Conservation (phyloP, 768 basidiomycete genomes). For the Cystobasidium ongulense region DNA sequence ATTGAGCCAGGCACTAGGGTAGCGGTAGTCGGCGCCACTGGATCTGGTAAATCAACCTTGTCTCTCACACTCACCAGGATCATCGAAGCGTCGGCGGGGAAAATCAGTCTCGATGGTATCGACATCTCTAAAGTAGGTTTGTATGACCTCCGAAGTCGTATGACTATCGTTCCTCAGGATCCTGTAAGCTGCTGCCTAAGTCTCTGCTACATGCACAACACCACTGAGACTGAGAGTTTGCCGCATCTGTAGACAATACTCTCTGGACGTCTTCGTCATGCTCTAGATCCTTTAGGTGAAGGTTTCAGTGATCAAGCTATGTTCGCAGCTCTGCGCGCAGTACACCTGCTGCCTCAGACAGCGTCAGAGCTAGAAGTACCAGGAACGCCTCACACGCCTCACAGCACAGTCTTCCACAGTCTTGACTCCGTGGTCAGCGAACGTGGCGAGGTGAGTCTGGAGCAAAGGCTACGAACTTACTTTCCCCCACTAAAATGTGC, state of each 20-base stretch:
- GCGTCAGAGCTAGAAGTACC: background rate
- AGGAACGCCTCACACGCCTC: background rate
- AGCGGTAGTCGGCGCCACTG: constrained; percentile 21
- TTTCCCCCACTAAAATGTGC: background rate
- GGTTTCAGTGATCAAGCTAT: background rate
- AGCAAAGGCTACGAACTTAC: background rate
- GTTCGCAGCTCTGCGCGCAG: background rate
- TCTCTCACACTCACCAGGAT: constrained; percentile 49
- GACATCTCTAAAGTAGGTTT: constrained; percentile 52
- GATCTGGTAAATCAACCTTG: constrained; percentile 42
- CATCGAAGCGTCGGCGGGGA: constrained; percentile 45
- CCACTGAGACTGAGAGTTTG: background rate
- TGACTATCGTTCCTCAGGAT: background rate
- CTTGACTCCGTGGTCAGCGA: constrained; percentile 2
- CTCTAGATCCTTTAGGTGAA: constrained; percentile 23
- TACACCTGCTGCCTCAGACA: background rate
- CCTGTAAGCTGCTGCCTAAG: background rate
- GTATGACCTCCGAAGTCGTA: constrained; percentile 45
- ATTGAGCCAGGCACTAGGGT: constrained; percentile 46
- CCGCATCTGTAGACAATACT: background rate
- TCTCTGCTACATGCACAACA: background rate
- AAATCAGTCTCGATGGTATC: constrained; percentile 46
- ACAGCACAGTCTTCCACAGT: background rate
- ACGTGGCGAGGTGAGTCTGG: background rate
- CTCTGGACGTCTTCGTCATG: constrained; percentile 19